Conservation (phyloP, 2,329 filamentous ascomycete species). For the Mycocentrospora acerina region DNA sequence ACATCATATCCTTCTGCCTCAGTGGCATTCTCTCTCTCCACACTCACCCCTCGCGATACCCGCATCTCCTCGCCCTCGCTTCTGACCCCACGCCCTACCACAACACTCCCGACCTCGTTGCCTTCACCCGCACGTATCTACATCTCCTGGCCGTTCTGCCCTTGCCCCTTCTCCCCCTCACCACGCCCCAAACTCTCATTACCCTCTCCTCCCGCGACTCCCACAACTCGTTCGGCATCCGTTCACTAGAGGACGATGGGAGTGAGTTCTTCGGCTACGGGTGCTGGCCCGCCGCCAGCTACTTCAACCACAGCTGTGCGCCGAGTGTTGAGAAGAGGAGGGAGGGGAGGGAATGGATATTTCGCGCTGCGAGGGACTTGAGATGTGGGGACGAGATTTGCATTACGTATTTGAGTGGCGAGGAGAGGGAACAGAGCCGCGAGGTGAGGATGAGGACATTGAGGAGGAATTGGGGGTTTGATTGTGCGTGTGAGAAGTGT, state of each 20-base stretch:
- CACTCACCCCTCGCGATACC: conserved; percentile 33
- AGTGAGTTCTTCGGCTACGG: conserved; percentile 53
- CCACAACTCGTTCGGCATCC: conserved; percentile 53
- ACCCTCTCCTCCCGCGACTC: conserved; percentile 43
- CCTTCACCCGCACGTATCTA: conserved; percentile 45
- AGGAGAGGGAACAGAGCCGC: conserved; percentile 45
- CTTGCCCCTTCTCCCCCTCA: conserved; percentile 29
- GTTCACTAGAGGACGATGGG: conserved; percentile 46
- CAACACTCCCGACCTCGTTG: conserved; percentile 41
- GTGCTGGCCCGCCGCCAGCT: conserved; percentile 49
- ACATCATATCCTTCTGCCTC: conserved; percentile 47
- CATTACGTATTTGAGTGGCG: conserved; percentile 53
- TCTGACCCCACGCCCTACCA: conserved; percentile 46
- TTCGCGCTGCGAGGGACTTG: conserved; percentile 41
- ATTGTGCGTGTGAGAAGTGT: conserved; percentile 47
- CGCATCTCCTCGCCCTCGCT: conserved; percentile 41
- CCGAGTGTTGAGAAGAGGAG: conserved; percentile 49
- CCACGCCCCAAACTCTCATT: conserved; percentile 39
- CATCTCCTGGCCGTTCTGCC: conserved; percentile 48
- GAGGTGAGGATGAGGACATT: conserved; percentile 41
- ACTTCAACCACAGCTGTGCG: conserved; percentile 52
- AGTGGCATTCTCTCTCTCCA: conserved; percentile 41
- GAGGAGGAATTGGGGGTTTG: conserved; percentile 49
- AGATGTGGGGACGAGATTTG: conserved; percentile 46
- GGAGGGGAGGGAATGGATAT: conserved; percentile 45